phyloP scores from a whole-genome alignment of 108 stramenopile genomes.

The Cyclostephanos invisitatus region DNA sequence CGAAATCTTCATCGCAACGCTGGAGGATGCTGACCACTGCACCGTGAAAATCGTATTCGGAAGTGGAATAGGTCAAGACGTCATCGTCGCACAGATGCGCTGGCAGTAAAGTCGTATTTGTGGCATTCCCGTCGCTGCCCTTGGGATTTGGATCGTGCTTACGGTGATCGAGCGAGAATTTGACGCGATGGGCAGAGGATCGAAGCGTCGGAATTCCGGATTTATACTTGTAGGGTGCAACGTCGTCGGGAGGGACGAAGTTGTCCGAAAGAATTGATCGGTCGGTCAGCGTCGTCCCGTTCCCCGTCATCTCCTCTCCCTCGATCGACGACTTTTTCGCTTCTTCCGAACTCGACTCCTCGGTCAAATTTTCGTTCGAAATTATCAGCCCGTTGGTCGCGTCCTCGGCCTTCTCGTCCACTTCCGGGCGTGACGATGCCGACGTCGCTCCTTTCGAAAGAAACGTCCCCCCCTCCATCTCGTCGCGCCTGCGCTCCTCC shows the following conservation, averaged over 20 bases:
- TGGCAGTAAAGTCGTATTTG: conserved; percentile 70
- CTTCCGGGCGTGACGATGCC: not conserved
- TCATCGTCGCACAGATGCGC: conserved; percentile 47
- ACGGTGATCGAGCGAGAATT: conserved; percentile 64
- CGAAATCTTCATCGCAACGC: conserved; percentile 57
- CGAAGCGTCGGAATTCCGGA: conserved; percentile 82
- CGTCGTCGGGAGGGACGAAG: conserved; percentile 26
- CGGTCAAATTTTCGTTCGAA: not conserved
- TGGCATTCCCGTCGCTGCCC: conserved; percentile 53
- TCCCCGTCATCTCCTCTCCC: not conserved
- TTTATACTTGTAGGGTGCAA: conserved; percentile 52
- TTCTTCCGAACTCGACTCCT: too few relatives aligned
- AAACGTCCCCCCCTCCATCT: conserved; percentile 15
- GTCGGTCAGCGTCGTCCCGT: not conserved
- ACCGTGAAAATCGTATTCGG: conserved; percentile 54
- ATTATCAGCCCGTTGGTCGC: not conserved
- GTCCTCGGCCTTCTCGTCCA: conserved; percentile 8
- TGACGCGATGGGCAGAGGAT: conserved; percentile 83
- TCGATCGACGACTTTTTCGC: not conserved
- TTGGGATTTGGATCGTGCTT: conserved; percentile 70
- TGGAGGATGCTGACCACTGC: conserved; percentile 54
- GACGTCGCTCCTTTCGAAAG: not conserved
- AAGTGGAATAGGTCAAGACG: conserved; percentile 50
- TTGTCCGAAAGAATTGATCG: not conserved
- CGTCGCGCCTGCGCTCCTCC: not conserved